Evolutionary conservation across 495 filamentous ascomycete species (phyloP).

Genomic region (Achaetomiella virescens): DNA sequence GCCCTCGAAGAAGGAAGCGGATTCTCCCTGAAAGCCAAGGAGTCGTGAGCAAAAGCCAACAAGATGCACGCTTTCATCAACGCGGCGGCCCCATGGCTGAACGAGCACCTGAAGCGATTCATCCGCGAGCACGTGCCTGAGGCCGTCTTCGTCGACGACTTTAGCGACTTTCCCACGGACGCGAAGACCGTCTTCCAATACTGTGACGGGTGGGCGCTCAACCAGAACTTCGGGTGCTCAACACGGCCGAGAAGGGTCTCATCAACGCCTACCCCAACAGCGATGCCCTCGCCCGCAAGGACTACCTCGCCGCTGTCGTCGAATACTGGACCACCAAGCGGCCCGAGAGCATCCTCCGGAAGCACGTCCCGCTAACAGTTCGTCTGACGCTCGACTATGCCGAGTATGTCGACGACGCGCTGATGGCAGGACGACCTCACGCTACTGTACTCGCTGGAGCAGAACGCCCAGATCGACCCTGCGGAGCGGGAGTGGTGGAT

Average conservation of each 20-base stretch:
- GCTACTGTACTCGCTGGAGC: conserved; percentile 50
- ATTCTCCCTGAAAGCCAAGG: background rate
- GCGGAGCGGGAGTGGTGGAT: conserved; percentile 72
- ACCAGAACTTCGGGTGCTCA: conserved; percentile 19
- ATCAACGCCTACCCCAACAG: conserved; percentile 26
- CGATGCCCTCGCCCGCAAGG: conserved; percentile 23
- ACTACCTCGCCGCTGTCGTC: conserved; percentile 18
- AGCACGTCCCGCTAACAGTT: conserved; percentile 55
- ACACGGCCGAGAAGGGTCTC: conserved; percentile 11
- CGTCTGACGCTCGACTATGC: conserved; percentile 73
- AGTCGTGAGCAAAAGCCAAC: background rate
- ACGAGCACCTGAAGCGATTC: conserved; percentile 18
- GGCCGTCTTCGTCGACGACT: conserved; percentile 12
- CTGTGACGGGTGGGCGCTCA: conserved; percentile 20
- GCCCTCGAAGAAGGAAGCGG: conserved; percentile 10
- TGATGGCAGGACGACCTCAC: conserved; percentile 64
- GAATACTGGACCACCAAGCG: conserved; percentile 47
- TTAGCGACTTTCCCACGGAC: conserved; percentile 14
- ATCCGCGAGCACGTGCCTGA: conserved; percentile 16
- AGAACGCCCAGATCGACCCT: conserved; percentile 39
- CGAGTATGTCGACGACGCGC: conserved; percentile 73
- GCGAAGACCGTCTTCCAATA: conserved; percentile 14
- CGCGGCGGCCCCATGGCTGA: conserved; percentile 15
- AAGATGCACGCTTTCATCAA: conserved; percentile 19
- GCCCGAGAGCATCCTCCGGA: conserved; percentile 50